These are phyloP conservation scores for Diaporthe aspalathi DNA, from an alignment of 2,329 filamentous ascomycete species.

Conservation along the genomic window DNA sequence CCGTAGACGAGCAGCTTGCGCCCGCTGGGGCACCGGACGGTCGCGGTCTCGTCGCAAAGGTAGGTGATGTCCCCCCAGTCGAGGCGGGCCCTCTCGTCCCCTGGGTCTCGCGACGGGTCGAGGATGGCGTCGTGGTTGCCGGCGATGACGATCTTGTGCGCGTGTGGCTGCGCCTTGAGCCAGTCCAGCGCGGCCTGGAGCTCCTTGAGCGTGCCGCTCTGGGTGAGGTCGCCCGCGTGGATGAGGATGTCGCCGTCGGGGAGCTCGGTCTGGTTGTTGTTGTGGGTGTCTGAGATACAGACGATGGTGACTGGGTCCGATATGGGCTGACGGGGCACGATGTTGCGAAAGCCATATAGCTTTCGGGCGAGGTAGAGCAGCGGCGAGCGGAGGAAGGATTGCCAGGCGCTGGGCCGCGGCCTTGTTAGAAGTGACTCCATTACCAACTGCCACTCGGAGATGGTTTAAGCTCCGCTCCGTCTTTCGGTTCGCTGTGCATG, in stretches of 20 bases:
- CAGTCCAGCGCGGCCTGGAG: conserved; percentile 54
- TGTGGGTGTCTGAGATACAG: conserved; percentile 21
- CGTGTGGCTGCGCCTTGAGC: conserved; percentile 54
- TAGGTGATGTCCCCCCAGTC: conserved; percentile 51
- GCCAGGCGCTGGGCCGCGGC: conserved; percentile 18
- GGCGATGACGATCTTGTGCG: conserved; percentile 57
- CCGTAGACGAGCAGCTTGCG: conserved; percentile 50
- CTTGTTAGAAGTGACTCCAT: conserved; percentile 18
- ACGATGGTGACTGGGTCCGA: conserved; percentile 8
- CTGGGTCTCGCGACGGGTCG: conserved; percentile 43
- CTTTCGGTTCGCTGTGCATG: background rate
- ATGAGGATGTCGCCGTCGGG: conserved; percentile 47
- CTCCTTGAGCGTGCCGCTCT: conserved; percentile 56
- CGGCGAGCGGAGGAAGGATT: conserved; percentile 11
- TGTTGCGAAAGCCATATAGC: background rate
- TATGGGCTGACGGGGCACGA: background rate
- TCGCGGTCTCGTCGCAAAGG: conserved; percentile 46
- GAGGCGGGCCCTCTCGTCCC: conserved; percentile 35
- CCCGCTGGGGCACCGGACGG: conserved; percentile 46
- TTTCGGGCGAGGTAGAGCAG: conserved; percentile 7
- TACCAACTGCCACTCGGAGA: background rate
- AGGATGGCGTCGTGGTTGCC: conserved; percentile 62
- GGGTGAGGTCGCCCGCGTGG: conserved; percentile 61
- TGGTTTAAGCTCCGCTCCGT: background rate
- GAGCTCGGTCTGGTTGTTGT: background rate